Evolutionary conservation across 257 asterid genomes (phyloP).

Genomic region (Solanum etuberosum): DNA sequence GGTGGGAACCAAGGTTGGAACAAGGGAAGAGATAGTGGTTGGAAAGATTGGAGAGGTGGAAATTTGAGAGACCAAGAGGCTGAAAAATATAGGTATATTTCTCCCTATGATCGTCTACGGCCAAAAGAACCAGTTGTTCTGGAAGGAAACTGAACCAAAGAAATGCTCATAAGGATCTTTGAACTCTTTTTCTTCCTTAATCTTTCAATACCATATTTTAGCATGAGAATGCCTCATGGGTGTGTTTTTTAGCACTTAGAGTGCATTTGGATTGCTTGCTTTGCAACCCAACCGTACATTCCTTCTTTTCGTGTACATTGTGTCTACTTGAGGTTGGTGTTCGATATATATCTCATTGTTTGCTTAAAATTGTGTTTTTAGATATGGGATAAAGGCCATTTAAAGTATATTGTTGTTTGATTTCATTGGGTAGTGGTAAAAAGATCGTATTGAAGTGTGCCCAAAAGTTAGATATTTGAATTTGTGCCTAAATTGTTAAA

Average conservation of each 20-base stretch:
- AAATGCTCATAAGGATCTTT: background rate
- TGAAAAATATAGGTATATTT: no score
- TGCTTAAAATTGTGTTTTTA: background rate
- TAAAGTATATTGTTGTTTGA: background rate
- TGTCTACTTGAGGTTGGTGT: background rate
- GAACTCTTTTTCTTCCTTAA: background rate
- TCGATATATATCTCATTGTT: no score
- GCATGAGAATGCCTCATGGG: background rate
- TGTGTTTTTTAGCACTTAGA: background rate
- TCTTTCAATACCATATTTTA: background rate
- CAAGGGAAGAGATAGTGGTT: no score
- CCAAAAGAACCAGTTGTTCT: background rate
- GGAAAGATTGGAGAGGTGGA: no score
- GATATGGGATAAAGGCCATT: background rate
- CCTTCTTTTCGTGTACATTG: background rate
- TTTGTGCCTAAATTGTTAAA: background rate
- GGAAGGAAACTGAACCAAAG: background rate
- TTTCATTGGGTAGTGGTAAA: background rate
- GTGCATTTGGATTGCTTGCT: background rate
- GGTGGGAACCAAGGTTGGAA: no score
- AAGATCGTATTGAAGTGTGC: no score
- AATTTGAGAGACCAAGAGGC: no score
- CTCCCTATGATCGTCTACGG: no score
- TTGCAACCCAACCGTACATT: background rate
- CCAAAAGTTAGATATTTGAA: background rate